phyloP scores from a whole-genome alignment of 2,329 filamentous ascomycete genomes.

The Onygenales sp. region DNA sequence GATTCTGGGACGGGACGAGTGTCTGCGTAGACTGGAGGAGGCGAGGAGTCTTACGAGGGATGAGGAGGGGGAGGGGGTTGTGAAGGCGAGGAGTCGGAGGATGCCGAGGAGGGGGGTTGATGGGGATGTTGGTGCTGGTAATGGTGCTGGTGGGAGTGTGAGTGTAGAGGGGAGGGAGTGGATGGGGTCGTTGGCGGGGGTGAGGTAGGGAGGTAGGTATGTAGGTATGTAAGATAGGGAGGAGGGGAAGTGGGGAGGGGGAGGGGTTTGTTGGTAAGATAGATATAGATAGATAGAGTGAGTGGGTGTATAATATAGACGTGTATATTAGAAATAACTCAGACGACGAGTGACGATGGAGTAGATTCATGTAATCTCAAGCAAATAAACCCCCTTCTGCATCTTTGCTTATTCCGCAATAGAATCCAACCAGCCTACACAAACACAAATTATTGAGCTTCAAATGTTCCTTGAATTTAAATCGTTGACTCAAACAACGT shows the following conservation, averaged over 20 bases:
- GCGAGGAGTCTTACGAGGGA: conserved; percentile 25
- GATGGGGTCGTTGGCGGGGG: conserved; percentile 10
- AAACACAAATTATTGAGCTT: too few relatives aligned
- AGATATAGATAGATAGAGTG: background rate
- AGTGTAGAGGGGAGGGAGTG: conserved; percentile 2
- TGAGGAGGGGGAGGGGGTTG: conserved; percentile 13
- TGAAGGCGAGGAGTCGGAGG: conserved; percentile 4
- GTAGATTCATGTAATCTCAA: too few relatives aligned
- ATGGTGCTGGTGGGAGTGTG: background rate
- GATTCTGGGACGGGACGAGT: conserved; percentile 46
- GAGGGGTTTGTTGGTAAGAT: background rate
- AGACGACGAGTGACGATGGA: too few relatives aligned
- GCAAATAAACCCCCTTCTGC: too few relatives aligned
- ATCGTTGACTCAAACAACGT: too few relatives aligned
- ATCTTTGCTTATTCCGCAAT: too few relatives aligned
- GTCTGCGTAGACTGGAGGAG: conserved; percentile 35
- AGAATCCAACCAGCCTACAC: too few relatives aligned
- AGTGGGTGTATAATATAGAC: background rate
- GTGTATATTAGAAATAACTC: background rate
- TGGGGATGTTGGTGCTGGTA: background rate
- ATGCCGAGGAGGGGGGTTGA: background rate
- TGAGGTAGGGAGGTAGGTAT: background rate
- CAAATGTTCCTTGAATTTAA: too few relatives aligned
- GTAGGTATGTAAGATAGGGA: background rate
- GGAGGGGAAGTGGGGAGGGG: background rate